Percentiles rank a stretch among this genome's conserved stretches.
Conservation (phyloP, 208 protist genomes). For the Angomonas ambiguus region DNA sequence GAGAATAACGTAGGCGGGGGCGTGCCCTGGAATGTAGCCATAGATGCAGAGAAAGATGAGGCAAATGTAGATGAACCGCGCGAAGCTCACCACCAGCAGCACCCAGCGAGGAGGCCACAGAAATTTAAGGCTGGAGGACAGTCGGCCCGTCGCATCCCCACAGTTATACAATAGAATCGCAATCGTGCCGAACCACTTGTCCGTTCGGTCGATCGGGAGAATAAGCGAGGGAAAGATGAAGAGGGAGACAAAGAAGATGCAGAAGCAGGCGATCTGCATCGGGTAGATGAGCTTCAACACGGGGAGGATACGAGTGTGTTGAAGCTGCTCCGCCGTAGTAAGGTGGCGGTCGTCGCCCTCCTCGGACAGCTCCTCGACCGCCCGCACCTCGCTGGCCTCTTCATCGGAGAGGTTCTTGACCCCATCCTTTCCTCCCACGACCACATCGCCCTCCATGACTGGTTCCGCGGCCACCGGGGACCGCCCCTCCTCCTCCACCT, state of each 20-base stretch:
- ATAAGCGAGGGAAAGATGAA: constrained; percentile 73
- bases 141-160: constrained; percentile 64
- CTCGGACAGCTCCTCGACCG: constrained; percentile 11
- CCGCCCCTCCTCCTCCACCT: constrained; percentile 5
- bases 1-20: constrained; percentile 53
- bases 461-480: background rate
- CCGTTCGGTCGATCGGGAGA: constrained; percentile 28
- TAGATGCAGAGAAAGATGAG: constrained; percentile 82
- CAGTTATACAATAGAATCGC: constrained; percentile 82
- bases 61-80: constrained; percentile 58
- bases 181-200: constrained; percentile 72
- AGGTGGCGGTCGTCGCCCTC: constrained; percentile 24
- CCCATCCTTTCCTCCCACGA: background rate
- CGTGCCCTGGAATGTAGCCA: constrained; percentile 64
- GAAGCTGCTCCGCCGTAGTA: constrained; percentile 60
- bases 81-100: constrained; percentile 30
- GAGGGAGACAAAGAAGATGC: constrained; percentile 56
- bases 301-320: constrained; percentile 25
- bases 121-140: constrained; percentile 37
- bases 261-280: constrained; percentile 59
- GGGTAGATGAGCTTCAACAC: constrained; percentile 62
- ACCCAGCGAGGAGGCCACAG: constrained; percentile 49
- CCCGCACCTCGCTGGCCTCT: constrained; percentile 28
- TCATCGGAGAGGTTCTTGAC: constrained; percentile 20
- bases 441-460: background rate